These are phyloP conservation scores for Imleria badia DNA, from an alignment of 768 basidiomycete genomes.

Conservation along the genomic window DNA sequence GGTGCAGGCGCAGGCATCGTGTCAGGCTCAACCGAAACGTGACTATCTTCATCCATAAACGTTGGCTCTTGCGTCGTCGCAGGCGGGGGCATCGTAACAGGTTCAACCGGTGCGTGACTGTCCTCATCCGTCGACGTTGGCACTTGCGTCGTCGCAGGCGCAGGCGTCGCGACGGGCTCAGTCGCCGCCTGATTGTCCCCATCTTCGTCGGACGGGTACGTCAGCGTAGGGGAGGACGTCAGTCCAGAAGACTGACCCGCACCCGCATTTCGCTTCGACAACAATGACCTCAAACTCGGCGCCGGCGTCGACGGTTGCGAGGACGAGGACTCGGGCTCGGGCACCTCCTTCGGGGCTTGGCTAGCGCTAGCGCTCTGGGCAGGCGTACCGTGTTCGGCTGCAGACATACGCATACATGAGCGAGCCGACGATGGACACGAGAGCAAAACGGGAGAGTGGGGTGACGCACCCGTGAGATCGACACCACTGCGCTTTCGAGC, in stretches of 20 bases:
- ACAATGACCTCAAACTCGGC: constrained; percentile 20
- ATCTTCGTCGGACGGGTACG: neutral
- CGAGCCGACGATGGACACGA: neutral
- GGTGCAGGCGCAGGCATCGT: neutral
- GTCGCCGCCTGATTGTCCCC: neutral
- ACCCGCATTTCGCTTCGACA: constrained; percentile 6
- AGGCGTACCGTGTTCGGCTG: neutral
- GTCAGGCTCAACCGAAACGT: neutral
- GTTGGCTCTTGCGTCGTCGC: too few species aligned
- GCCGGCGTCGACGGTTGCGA: neutral
- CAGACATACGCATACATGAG: neutral
- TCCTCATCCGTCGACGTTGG: too few species aligned
- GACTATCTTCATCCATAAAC: neutral
- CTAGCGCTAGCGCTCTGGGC: neutral
- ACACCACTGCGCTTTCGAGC: neutral
- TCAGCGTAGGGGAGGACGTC: neutral
- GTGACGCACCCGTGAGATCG: neutral
- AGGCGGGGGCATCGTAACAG: neutral
- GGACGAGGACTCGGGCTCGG: neutral
- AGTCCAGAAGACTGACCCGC: neutral
- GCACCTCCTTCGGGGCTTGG: neutral
- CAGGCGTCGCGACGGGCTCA: too few species aligned
- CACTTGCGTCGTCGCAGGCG: too few species aligned
- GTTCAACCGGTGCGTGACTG: neutral
- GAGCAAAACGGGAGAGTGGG: neutral